Evolutionary conservation across 805 yeast genomes (phyloP).

Genomic region (Candida odintsovae): DNA sequence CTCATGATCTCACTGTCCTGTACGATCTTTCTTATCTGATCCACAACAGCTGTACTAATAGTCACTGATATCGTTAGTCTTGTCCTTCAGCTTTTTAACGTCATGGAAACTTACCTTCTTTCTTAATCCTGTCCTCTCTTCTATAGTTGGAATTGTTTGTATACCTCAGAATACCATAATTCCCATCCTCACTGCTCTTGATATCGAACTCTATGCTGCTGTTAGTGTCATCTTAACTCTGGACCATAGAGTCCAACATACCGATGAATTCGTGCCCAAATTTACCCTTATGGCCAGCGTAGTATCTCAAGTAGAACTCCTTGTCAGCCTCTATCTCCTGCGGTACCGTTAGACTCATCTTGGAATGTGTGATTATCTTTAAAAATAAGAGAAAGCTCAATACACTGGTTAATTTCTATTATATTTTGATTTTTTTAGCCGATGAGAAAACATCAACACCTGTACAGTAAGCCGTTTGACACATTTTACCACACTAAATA

Average conservation of each 20-base stretch:
- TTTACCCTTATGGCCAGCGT: conserved; percentile 38
- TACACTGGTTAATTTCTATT: no score
- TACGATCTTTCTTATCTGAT: conserved; percentile 30
- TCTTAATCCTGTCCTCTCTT: conserved; percentile 34
- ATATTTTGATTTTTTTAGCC: no score
- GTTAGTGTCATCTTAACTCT: background rate
- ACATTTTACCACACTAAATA: background rate
- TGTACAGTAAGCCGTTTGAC: background rate
- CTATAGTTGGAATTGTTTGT: conserved; percentile 43
- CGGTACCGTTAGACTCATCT: background rate
- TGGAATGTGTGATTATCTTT: background rate
- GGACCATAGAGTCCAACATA: conserved; percentile 1
- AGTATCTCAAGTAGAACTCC: conserved; percentile 34
- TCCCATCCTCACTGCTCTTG: conserved; percentile 24
- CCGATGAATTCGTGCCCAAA: conserved; percentile 42
- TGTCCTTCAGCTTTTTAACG: background rate
- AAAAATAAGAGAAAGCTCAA: no score
- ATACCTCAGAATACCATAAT: conserved; percentile 29
- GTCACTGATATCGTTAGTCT: conserved; percentile 16
- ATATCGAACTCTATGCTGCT: conserved; percentile 28
- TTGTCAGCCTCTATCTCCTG: background rate
- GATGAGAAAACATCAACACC: background rate
- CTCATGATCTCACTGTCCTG: conserved; percentile 33
- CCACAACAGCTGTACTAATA: conserved; percentile 29
- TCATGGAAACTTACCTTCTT: conserved; percentile 24